Conservation (phyloP, 1,284 basidiomycete genomes). For the Heterobasidion occidentale region DNA sequence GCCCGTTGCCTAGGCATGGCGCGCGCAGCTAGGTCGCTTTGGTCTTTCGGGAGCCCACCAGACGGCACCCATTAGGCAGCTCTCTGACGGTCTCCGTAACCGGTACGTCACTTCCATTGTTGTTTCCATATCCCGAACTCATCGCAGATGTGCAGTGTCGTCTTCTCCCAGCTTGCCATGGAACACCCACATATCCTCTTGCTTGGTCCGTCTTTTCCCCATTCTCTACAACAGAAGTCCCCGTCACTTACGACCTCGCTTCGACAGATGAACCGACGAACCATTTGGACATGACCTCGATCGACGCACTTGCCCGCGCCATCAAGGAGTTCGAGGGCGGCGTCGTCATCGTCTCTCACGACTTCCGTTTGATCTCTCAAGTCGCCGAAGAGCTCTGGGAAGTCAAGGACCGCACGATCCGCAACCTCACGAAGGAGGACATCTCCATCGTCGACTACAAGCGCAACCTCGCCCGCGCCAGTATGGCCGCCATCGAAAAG, state of each 20-base stretch:
- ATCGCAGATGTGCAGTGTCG: conserved; percentile 48
- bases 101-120: conserved; percentile 41
- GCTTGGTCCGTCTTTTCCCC: conserved; percentile 44
- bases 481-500: conserved; percentile 79
- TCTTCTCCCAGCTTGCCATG: conserved; percentile 90
- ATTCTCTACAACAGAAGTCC: neutral
- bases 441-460: conserved; percentile 92
- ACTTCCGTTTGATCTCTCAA: conserved; percentile 94
- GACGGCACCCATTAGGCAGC: conserved; percentile 85
- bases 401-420: conserved; percentile 91
- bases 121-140: conserved; percentile 1
- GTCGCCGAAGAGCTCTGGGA: conserved; percentile 98
- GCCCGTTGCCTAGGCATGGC: conserved; percentile 67
- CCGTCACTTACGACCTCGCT: conserved; percentile 1
- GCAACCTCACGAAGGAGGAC: conserved; percentile 85
- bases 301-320: conserved; percentile 89
- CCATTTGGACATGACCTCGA: conserved; percentile 92
- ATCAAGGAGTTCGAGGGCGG: conserved; percentile 98
- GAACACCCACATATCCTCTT: conserved; percentile 89
- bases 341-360: conserved; percentile 96
- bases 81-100: conserved; percentile 95
- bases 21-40: conserved; percentile 91
- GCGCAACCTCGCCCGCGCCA: conserved; percentile 66
- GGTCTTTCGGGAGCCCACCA: conserved; percentile 94
- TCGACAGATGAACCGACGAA: conserved; percentile 79